Evolutionary conservation across 306 rosid genomes (phyloP).

Genomic region (Glycine tomentella): DNA sequence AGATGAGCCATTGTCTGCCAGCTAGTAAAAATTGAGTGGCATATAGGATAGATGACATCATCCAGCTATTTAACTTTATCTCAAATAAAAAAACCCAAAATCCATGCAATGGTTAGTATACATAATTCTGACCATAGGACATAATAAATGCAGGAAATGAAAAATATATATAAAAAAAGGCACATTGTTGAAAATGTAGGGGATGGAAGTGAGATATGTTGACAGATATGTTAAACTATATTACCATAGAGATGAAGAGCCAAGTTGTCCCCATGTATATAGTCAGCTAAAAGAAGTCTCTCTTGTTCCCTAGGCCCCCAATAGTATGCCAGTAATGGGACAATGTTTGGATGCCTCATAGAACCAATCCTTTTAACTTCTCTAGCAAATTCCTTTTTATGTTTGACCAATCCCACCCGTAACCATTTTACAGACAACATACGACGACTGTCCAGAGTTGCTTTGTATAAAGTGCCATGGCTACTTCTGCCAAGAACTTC

Average conservation of each 20-base stretch:
- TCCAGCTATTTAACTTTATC: background rate
- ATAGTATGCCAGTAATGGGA: slow-evolving; percentile 86
- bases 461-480: slow-evolving; percentile 97
- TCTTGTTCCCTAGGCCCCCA: slow-evolving; percentile 99
- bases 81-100: background rate
- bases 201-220: background rate
- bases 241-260: slow-evolving; percentile 98
- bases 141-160: slow-evolving; percentile 23
- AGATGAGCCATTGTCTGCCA: slow-evolving; percentile 27
- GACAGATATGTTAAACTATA: slow-evolving; percentile 31
- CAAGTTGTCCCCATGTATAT: slow-evolving; percentile 87
- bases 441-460: slow-evolving; percentile 90
- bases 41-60: background rate
- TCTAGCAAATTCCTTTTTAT: slow-evolving; percentile 94
- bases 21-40: slow-evolving; percentile 22
- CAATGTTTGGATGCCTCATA: slow-evolving; percentile 88
- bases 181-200: background rate
- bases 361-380: slow-evolving; percentile 95
- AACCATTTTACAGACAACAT: slow-evolving; percentile 97
- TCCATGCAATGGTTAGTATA: slow-evolving; percentile 1
- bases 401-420: slow-evolving; percentile 93
- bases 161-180: background rate
- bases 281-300: slow-evolving; percentile 95
- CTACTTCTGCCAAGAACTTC: slow-evolving; percentile 99
- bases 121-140: slow-evolving; percentile 14